A percentile compares a stretch with the other conserved stretches of the same genome.
phyloP scores from a whole-genome alignment of 202 grass and related monocot species.

The Zoysia matrella region DNA sequence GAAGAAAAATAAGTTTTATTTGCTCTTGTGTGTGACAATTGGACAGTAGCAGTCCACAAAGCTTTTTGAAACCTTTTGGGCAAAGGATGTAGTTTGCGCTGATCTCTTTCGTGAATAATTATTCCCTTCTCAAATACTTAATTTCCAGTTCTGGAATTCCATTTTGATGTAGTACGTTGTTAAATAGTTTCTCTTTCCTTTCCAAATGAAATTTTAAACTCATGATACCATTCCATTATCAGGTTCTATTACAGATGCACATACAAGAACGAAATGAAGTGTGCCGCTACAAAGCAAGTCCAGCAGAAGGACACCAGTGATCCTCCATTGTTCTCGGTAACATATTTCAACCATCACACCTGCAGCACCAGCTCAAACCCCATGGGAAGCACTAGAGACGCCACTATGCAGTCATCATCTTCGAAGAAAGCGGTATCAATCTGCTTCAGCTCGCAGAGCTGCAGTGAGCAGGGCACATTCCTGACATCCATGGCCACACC shows the following conservation, averaged over 20 bases:
- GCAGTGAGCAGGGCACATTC: constrained; percentile 32
- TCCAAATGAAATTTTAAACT: background rate
- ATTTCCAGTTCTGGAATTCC: too few species aligned
- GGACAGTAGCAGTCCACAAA: too few species aligned
- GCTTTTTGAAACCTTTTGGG: too few species aligned
- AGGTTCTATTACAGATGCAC: constrained; percentile 80
- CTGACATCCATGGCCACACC: background rate
- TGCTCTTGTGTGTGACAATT: too few species aligned
- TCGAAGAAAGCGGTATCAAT: constrained; percentile 42
- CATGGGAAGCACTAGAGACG: constrained; percentile 4
- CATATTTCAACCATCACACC: constrained; percentile 67
- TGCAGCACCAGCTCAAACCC: constrained; percentile 48
- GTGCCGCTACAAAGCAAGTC: constrained; percentile 39
- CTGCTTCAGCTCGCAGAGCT: constrained; percentile 24
- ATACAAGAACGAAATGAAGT: too few species aligned
- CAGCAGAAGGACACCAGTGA: constrained; percentile 61
- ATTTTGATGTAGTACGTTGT: too few species aligned
- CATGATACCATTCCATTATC: background rate
- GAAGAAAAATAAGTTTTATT: too few species aligned
- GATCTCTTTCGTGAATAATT: too few species aligned
- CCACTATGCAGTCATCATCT: background rate
- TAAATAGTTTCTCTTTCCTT: too few species aligned
- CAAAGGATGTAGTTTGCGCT: too few species aligned
- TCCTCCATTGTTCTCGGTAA: constrained; percentile 58
- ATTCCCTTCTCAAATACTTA: too few species aligned